Evolutionary conservation across 306 rosid species (phyloP).

Genomic region (Citrullus amarus): DNA sequence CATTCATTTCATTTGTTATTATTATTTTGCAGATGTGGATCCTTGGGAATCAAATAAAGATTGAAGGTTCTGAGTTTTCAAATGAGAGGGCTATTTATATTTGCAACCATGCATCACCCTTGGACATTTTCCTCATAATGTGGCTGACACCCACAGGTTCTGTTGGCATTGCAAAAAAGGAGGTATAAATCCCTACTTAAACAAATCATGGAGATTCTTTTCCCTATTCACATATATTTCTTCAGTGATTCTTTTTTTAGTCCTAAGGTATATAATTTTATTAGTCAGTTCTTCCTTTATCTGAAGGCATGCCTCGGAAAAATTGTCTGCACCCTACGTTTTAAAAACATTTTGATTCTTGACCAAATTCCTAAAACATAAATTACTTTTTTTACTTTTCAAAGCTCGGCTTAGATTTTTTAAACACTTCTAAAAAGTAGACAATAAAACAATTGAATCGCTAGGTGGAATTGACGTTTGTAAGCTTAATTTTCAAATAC

Average conservation of each 20-base stretch:
- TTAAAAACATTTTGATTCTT: no score
- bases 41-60: slow-evolving; percentile 48
- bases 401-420: no score
- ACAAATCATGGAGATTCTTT: background rate
- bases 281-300: background rate
- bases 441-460: no score
- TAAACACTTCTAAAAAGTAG: no score
- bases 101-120: slow-evolving; percentile 57
- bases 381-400: no score
- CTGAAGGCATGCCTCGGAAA: background rate
- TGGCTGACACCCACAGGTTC: slow-evolving; percentile 53
- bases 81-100: slow-evolving; percentile 45
- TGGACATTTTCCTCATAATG: slow-evolving; percentile 46
- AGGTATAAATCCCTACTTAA: slow-evolving; percentile 17
- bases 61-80: slow-evolving; percentile 41
- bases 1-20: background rate
- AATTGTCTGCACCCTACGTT: background rate
- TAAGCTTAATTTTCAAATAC: no score
- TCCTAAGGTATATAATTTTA: background rate
- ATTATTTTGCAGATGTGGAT: slow-evolving; percentile 47
- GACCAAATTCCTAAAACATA: no score
- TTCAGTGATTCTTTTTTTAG: background rate
- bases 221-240: background rate
- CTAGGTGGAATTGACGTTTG: no score
- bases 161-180: slow-evolving; percentile 58